phyloP scores from a whole-genome alignment of 1,139 yeast species.

The Yamadazyma conglobata region DNA sequence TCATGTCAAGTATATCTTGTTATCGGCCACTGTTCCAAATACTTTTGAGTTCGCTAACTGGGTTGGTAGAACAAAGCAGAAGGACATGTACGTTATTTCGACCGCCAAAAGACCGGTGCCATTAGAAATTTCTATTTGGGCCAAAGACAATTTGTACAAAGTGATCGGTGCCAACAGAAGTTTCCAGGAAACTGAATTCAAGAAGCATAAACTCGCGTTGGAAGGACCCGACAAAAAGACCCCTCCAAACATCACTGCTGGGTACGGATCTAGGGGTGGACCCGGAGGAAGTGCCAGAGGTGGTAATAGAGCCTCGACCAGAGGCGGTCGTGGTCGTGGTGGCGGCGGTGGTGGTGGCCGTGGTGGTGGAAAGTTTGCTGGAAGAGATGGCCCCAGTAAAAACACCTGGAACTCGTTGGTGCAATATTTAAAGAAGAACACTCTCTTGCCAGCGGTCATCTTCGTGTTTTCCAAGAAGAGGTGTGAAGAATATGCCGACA shows the following conservation, averaged over 20 bases:
- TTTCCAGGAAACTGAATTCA: conserved; percentile 64
- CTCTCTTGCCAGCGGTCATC: conserved; percentile 81
- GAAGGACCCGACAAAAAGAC: conserved; percentile 33
- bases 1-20: conserved; percentile 81
- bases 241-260: conserved; percentile 38
- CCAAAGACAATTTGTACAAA: conserved; percentile 61
- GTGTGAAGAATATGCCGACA: conserved; percentile 89
- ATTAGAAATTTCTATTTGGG: conserved; percentile 80
- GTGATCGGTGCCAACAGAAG: conserved; percentile 71
- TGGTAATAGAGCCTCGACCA: conserved; percentile 30
- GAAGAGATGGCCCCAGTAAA: conserved; percentile 70
- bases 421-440: conserved; percentile 63
- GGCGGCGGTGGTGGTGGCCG: conserved; percentile 29
- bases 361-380: conserved; percentile 34
- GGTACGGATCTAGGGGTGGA: conserved; percentile 43
- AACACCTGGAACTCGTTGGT: conserved; percentile 76
- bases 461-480: conserved; percentile 92
- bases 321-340: conserved; percentile 34
- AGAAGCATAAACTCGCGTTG: conserved; percentile 54
- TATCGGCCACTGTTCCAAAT: conserved; percentile 96
- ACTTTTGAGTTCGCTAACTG: conserved; percentile 97
- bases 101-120: conserved; percentile 97
- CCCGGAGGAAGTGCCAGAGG: conserved; percentile 46
- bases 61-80: conserved; percentile 96
- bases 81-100: conserved; percentile 91